Evolutionary conservation across 257 asterid genomes (phyloP).

Genomic region (Solanum paucissectum): DNA sequence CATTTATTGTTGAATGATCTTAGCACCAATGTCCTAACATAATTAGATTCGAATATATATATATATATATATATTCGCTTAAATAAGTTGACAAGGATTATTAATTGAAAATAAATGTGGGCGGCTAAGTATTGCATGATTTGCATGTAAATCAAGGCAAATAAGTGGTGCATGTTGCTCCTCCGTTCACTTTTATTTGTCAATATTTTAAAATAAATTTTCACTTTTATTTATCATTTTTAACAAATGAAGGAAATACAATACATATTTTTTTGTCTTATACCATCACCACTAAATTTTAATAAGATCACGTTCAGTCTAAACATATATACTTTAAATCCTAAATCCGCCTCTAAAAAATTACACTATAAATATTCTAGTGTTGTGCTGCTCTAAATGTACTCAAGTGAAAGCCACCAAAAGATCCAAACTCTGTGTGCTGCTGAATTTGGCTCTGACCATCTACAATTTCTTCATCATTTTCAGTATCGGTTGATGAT

Average conservation of each 20-base stretch:
- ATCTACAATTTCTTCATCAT: slow-evolving; percentile 8
- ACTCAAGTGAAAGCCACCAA: slow-evolving; percentile 27
- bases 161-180: too few species aligned
- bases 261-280: too few species aligned
- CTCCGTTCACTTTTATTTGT: too few species aligned
- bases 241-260: too few species aligned
- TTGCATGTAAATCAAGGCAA: too few species aligned
- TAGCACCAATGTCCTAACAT: background rate
- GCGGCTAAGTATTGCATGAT: too few species aligned
- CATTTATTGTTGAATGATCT: background rate
- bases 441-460: background rate
- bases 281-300: background rate
- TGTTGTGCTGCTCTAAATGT: background rate
- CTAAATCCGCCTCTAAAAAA: background rate
- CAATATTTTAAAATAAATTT: too few species aligned
- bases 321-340: background rate
- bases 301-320: background rate
- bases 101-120: too few species aligned
- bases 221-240: too few species aligned
- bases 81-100: too few species aligned
- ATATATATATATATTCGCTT: too few species aligned
- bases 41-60: background rate
- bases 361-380: background rate
- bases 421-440: slow-evolving; percentile 23
- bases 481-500: background rate